Evolutionary conservation across 768 basidiomycete species (phyloP), one percentile per base, ranked within the genome.

Genomic region (Neoboletus magnificus): DNA sequence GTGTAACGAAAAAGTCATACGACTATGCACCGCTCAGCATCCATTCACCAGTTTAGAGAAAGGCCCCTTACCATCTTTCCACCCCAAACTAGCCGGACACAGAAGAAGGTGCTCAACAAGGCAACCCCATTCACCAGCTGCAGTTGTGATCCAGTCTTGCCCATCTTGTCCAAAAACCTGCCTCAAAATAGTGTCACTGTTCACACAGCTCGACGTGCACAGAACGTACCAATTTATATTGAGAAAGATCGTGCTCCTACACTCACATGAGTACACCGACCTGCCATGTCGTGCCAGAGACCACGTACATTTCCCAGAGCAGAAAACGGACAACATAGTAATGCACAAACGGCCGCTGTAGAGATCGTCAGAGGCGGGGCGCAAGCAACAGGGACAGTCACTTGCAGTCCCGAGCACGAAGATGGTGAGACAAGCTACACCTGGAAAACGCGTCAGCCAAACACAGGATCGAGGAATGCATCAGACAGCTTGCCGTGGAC

Each of bases 221-320:
- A 15, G 30, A 20, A 68, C 76, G 57, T 61, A 92, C 91, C 91
- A 93, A 59, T 94, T 91, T 52, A 90, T 83, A 63, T 96, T 89
- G 58, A 96, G 76, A 73, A 95, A 93, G 55, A 93, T 82, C 0
- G 93, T 95, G 74, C 86, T 89, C 73, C 84, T 86, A 56, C 18
- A 42, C 33, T 35, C 41, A 44, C 7, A 20, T 62, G 33, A 62
- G 55, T 36, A 52, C 30, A 32, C 18, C 41, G 11, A 61, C 15
- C 23, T 33, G 29, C 13, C 12, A 41, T 18, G 23, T 41, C 11
- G 30, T 25, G 45, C 22, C 22, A 36, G n/a, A 11, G 13, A 40
- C 42, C 36, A 73, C 82, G 50, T 70, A 87, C 78, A 83, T 75
- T 72, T 93, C 93, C 92, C 91, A 93, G 12, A 93, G 74, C 30